Conservation (phyloP, 2,329 filamentous ascomycete genomes). For the Talaromyces albobiverticillius region DNA sequence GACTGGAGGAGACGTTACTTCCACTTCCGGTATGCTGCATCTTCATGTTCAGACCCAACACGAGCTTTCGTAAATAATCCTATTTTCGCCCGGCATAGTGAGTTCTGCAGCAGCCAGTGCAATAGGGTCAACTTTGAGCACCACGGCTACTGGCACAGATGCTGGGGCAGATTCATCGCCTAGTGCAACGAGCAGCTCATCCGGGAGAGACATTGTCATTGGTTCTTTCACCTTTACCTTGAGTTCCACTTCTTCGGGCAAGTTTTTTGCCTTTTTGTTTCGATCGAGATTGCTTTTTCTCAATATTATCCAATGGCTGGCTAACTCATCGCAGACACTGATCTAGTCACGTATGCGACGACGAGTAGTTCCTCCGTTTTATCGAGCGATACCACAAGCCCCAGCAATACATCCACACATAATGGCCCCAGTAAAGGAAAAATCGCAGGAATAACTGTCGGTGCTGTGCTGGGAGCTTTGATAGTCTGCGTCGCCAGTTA, state of each 20-base stretch:
- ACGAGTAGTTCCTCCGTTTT: background rate
- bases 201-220: background rate
- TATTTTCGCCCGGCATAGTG: background rate
- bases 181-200: background rate
- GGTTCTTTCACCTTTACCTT: background rate
- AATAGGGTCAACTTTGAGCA: background rate
- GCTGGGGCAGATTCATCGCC: background rate
- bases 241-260: background rate
- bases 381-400: slow-evolving; percentile 1
- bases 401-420: background rate
- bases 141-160: background rate
- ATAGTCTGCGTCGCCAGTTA: background rate
- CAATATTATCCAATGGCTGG: too few relatives aligned
- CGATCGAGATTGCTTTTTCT: too few relatives aligned
- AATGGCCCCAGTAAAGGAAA: background rate
- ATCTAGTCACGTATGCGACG: too few relatives aligned
- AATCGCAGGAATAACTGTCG: slow-evolving; percentile 6
- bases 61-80: background rate
- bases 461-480: background rate
- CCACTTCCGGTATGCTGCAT: background rate
- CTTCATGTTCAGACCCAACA: background rate
- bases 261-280: background rate
- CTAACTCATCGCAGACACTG: too few relatives aligned
- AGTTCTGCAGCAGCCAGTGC: background rate
- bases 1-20: background rate